phyloP scores from a whole-genome alignment of 805 yeast species.

The Yamadazyma sp. region DNA sequence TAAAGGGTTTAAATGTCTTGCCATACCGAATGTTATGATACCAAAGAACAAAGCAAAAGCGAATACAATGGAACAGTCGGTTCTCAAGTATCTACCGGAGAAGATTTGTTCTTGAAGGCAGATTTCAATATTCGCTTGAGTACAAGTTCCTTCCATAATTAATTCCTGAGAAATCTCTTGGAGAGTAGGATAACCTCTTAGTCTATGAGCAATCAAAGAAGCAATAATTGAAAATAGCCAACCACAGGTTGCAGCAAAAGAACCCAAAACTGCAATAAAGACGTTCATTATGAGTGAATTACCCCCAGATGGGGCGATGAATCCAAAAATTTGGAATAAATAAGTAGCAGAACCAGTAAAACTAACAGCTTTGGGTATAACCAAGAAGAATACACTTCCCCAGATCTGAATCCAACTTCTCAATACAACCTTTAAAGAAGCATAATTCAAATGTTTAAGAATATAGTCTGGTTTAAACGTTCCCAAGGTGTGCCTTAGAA shows the following conservation, averaged over 20 bases:
- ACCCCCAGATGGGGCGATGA: slow-evolving; percentile 27
- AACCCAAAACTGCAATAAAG: slow-evolving; percentile 14
- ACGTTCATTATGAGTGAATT: slow-evolving; percentile 18
- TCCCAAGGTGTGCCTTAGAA: slow-evolving; percentile 11
- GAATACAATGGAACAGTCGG: slow-evolving; percentile 21
- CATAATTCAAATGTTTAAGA: slow-evolving; percentile 22
- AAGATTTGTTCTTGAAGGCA: slow-evolving; percentile 21
- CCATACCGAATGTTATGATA: slow-evolving; percentile 21
- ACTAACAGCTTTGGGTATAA: slow-evolving; percentile 19
- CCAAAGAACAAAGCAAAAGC: slow-evolving; percentile 22
- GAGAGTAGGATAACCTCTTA: slow-evolving; percentile 24
- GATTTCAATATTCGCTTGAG: slow-evolving; percentile 13
- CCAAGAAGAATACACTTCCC: slow-evolving; percentile 21
- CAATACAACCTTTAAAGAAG: slow-evolving; percentile 21
- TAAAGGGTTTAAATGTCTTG: slow-evolving; percentile 17
- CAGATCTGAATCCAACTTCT: slow-evolving; percentile 29
- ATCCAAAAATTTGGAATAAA: slow-evolving; percentile 25
- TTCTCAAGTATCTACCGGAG: slow-evolving; percentile 24
- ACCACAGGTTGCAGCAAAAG: slow-evolving; percentile 15
- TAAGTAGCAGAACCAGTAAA: slow-evolving; percentile 32
- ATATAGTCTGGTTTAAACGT: slow-evolving; percentile 21
- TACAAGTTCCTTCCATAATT: slow-evolving; percentile 25
- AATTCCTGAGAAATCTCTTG: slow-evolving; percentile 15
- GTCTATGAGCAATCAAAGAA: slow-evolving; percentile 20
- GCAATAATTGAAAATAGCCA: slow-evolving; percentile 24